Evolutionary conservation across 2,329 filamentous ascomycete species (phyloP).

Genomic region (Fusarium sulawesiense): DNA sequence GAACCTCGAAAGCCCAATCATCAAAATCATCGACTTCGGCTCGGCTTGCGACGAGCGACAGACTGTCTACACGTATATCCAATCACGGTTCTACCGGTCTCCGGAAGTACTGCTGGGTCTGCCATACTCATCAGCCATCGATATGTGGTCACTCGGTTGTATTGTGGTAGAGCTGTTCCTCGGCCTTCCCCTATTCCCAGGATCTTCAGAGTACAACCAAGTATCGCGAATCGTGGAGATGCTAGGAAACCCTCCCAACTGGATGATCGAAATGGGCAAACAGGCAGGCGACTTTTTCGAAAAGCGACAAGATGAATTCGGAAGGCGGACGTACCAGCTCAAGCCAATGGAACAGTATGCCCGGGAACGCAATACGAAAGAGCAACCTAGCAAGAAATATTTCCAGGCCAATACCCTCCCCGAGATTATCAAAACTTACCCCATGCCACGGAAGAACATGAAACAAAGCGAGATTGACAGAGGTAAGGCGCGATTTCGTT

Average conservation of each 20-base stretch:
- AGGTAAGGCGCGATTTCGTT: constrained; percentile 67
- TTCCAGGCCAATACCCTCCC: constrained; percentile 94
- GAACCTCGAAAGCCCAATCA: constrained; percentile 98
- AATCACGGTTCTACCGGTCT: constrained; percentile 97
- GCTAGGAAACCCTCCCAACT: constrained; percentile 94
- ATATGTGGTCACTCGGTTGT: constrained; percentile 99
- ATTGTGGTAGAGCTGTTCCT: constrained; percentile 98
- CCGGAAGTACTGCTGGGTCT: constrained; percentile 95
- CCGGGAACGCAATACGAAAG: constrained; percentile 93
- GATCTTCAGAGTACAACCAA: constrained; percentile 98
- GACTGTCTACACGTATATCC: constrained; percentile 99
- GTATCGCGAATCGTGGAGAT: constrained; percentile 98
- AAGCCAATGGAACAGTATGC: constrained; percentile 99
- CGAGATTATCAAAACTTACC: constrained; percentile 97
- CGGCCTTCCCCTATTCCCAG: constrained; percentile 92
- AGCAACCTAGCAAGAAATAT: constrained; percentile 99
- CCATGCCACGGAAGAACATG: constrained; percentile 99
- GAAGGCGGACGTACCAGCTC: constrained; percentile 87
- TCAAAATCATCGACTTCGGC: constrained; percentile 99
- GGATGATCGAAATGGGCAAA: constrained; percentile 99
- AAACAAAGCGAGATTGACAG: constrained; percentile 95
- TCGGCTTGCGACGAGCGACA: constrained; percentile 98
- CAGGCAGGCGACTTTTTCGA: constrained; percentile 98
- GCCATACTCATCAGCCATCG: constrained; percentile 97
- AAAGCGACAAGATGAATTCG: constrained; percentile 90